These are phyloP conservation scores for Curvularia sp. DNA, from an alignment of 2,329 filamentous ascomycete species.

Conservation along the genomic window DNA sequence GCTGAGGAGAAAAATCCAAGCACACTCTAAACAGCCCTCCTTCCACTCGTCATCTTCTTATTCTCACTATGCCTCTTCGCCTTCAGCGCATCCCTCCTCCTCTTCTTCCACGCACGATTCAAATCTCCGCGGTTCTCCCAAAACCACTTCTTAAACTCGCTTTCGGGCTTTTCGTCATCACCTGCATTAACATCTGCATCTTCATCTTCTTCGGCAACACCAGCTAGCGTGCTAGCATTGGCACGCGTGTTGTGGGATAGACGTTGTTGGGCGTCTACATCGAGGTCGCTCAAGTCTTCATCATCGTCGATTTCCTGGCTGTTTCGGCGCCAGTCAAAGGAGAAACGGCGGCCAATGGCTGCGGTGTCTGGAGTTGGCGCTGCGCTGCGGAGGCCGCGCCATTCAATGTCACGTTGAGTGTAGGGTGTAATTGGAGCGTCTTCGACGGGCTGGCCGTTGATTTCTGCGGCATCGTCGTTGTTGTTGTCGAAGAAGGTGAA, in stretches of 20 bases:
- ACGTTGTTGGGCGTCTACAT: slow-evolving; percentile 30
- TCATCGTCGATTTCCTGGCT: slow-evolving; percentile 56
- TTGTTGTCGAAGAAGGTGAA: slow-evolving; percentile 77
- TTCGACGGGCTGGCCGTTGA: slow-evolving; percentile 48
- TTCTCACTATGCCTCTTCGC: slow-evolving; percentile 67
- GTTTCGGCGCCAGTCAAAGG: slow-evolving; percentile 54
- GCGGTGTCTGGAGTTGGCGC: slow-evolving; percentile 96
- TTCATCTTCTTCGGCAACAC: slow-evolving; percentile 35
- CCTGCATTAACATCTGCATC: slow-evolving; percentile 19
- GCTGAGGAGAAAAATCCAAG: not conserved
- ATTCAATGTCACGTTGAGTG: slow-evolving; percentile 78
- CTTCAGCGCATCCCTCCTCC: slow-evolving; percentile 66
- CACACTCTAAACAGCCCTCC: slow-evolving; percentile 5
- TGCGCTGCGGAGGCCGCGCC: slow-evolving; percentile 78
- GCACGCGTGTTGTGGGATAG: slow-evolving; percentile 43
- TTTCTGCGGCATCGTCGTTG: slow-evolving; percentile 46
- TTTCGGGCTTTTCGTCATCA: slow-evolving; percentile 54
- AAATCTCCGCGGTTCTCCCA: slow-evolving; percentile 59
- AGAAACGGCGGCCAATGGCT: slow-evolving; percentile 70
- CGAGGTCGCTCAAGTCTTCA: slow-evolving; percentile 46
- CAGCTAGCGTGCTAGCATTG: slow-evolving; percentile 32
- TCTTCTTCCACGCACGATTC: slow-evolving; percentile 61
- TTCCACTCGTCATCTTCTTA: slow-evolving; percentile 51
- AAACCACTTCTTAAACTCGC: slow-evolving; percentile 68
- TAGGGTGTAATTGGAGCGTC: slow-evolving; percentile 77